These are phyloP conservation scores for Boehmeria nivea DNA, from an alignment of 306 rosid species.

Conservation along the genomic window DNA sequence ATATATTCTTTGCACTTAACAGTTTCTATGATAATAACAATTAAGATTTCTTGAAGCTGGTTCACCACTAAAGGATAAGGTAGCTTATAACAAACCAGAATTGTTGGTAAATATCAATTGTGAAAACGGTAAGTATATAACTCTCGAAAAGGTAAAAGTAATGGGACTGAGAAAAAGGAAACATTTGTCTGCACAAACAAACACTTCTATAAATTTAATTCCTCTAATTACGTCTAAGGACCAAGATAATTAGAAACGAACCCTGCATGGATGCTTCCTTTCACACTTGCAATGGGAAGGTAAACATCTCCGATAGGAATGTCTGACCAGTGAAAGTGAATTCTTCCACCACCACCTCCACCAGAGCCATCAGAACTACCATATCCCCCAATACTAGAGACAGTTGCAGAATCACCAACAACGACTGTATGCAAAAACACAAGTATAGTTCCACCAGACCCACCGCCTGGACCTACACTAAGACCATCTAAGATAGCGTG, in stretches of 20 bases:
- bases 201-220: not conserved
- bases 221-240: not conserved
- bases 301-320: slow-evolving; percentile 93
- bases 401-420: slow-evolving; percentile 65
- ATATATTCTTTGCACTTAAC: no score
- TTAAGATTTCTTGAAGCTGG: not conserved
- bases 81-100: not conserved
- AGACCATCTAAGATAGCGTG: slow-evolving; percentile 27
- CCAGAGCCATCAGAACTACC: slow-evolving; percentile 60
- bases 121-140: no score
- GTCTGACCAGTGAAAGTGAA: slow-evolving; percentile 95
- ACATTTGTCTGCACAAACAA: not conserved
- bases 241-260: slow-evolving; percentile 25
- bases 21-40: not conserved
- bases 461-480: slow-evolving; percentile 84
- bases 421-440: slow-evolving; percentile 60
- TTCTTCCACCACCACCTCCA: slow-evolving; percentile 98
- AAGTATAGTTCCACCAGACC: slow-evolving; percentile 92
- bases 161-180: not conserved
- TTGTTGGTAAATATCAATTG: not conserved
- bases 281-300: slow-evolving; percentile 84
- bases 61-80: not conserved
- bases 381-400: slow-evolving; percentile 86
- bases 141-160: no score
- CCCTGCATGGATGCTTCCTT: slow-evolving; percentile 67